Percentiles rank a stretch among this genome's conserved stretches.
These are phyloP conservation scores for Cryptococcus wingfieldii DNA, from an alignment of 1,284 basidiomycete species.

Conservation along the genomic window DNA sequence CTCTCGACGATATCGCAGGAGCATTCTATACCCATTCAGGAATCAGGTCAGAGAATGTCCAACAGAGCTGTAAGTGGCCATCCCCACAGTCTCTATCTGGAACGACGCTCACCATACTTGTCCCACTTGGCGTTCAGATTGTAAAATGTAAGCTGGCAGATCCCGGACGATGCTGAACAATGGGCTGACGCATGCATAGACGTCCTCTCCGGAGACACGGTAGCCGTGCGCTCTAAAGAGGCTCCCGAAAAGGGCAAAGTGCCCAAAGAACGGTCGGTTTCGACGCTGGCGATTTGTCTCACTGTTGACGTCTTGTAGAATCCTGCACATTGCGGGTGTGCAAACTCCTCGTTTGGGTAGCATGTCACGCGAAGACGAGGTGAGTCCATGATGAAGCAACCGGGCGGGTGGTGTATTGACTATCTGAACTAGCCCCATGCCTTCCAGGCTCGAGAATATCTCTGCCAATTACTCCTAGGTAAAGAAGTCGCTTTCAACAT, in stretches of 20 bases:
- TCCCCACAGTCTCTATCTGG: too few relatives aligned
- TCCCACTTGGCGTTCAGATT: too few relatives aligned
- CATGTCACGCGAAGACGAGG: conserved; percentile 78
- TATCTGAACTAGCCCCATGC: conserved; percentile 65
- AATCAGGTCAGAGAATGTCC: too few relatives aligned
- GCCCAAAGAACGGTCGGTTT: conserved; percentile 73
- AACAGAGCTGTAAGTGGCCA: too few relatives aligned
- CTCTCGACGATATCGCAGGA: too few relatives aligned
- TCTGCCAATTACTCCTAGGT: conserved; percentile 77
- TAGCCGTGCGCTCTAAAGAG: conserved; percentile 67
- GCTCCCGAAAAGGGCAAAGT: conserved; percentile 73
- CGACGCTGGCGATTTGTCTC: neutral
- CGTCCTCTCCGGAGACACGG: conserved; percentile 81
- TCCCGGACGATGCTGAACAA: too few relatives aligned
- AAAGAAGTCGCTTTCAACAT: conserved; percentile 60
- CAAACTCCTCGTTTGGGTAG: conserved; percentile 75
- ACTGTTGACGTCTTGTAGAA: conserved; percentile 51
- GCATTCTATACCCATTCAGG: too few relatives aligned
- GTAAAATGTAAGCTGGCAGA: too few relatives aligned
- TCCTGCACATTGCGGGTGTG: conserved; percentile 80
- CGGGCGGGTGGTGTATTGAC: neutral
- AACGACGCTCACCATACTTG: too few relatives aligned
- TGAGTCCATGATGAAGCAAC: conserved; percentile 37
- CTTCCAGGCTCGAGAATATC: conserved; percentile 87
- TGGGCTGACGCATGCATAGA: conserved; percentile 52